A percentile compares a stretch with the other conserved stretches of the same genome.
phyloP scores from a whole-genome alignment of 2,329 filamentous ascomycete species.

The Calonectria leucothoes region DNA sequence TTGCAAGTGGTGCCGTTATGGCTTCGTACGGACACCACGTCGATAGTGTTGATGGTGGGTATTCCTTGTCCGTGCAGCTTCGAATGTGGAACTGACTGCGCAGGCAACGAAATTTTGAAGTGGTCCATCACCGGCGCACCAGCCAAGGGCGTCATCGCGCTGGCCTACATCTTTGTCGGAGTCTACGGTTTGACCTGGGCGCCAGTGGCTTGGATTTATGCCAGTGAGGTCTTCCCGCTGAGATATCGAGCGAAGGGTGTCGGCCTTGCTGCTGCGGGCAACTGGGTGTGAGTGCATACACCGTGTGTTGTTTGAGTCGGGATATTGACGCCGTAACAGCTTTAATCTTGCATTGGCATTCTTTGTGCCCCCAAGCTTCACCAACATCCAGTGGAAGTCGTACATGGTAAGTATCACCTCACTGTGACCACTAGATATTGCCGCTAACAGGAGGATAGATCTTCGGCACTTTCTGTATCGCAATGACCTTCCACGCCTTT shows the following conservation, averaged over 20 bases:
- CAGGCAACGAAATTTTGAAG: conserved; percentile 58
- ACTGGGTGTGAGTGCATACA: conserved; percentile 49
- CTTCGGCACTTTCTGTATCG: conserved; percentile 55
- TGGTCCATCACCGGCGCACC: conserved; percentile 58
- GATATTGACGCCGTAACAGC: conserved; percentile 13
- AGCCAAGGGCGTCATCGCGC: conserved; percentile 62
- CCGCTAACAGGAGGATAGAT: conserved; percentile 44
- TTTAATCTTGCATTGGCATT: conserved; percentile 55
- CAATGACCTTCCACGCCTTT: conserved; percentile 56
- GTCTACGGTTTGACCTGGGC: conserved; percentile 56
- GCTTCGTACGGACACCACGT: conserved; percentile 59
- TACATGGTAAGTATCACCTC: conserved; percentile 45
- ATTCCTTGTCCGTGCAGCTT: rapidly evolving
- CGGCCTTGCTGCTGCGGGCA: conserved; percentile 60
- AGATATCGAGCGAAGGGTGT: conserved; percentile 65
- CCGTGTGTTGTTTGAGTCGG: background rate
- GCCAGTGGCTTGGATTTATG: conserved; percentile 67
- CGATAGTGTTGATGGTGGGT: conserved; percentile 50
- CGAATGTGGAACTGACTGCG: background rate
- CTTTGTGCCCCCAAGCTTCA: conserved; percentile 52
- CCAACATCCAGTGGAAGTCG: conserved; percentile 60
- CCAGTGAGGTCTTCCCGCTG: conserved; percentile 65
- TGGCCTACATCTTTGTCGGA: conserved; percentile 59
- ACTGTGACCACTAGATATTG: background rate
- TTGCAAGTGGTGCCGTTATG: conserved; percentile 62